A percentile compares a stretch with the other conserved stretches of the same genome.
phyloP scores from a whole-genome alignment of 306 rosid species.

The Acacia confusa region DNA sequence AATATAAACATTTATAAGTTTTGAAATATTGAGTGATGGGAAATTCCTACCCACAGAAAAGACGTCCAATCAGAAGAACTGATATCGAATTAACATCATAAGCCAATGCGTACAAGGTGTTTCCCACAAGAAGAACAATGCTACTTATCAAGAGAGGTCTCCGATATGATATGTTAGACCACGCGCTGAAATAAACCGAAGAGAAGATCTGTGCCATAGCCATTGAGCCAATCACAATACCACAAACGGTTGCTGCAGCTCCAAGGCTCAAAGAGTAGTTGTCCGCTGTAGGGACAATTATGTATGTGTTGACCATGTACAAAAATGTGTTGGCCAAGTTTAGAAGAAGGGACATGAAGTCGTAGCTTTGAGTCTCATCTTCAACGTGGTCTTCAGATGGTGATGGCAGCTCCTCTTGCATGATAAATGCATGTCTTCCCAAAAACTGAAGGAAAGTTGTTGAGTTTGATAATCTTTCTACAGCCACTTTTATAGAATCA shows the following conservation, averaged over 20 bases:
- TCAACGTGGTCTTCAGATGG: constrained; percentile 53
- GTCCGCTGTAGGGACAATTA: constrained; percentile 95
- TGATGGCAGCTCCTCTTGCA: constrained; percentile 74
- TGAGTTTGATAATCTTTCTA: constrained; percentile 73
- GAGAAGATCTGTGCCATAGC: constrained; percentile 95
- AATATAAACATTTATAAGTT: background rate
- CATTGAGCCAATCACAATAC: constrained; percentile 90
- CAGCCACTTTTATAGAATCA: constrained; percentile 73
- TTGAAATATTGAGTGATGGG: constrained; percentile 11
- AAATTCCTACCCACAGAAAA: constrained; percentile 81
- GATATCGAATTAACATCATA: constrained; percentile 76
- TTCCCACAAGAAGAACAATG: constrained; percentile 77
- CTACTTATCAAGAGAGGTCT: constrained; percentile 90
- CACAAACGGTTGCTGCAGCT: constrained; percentile 96
- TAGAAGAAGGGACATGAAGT: constrained; percentile 83
- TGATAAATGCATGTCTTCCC: constrained; percentile 89
- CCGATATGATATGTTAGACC: constrained; percentile 91
- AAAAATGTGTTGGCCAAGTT: constrained; percentile 88
- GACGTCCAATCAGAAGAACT: constrained; percentile 87
- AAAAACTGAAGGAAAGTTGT: constrained; percentile 81
- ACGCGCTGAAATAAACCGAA: constrained; percentile 96
- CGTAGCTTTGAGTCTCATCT: constrained; percentile 69
- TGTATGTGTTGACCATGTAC: constrained; percentile 96
- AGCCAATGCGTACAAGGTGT: constrained; percentile 86
- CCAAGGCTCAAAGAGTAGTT: constrained; percentile 89